Conservation (phyloP, 2,329 filamentous ascomycete genomes). For the Fusarium palustre region DNA sequence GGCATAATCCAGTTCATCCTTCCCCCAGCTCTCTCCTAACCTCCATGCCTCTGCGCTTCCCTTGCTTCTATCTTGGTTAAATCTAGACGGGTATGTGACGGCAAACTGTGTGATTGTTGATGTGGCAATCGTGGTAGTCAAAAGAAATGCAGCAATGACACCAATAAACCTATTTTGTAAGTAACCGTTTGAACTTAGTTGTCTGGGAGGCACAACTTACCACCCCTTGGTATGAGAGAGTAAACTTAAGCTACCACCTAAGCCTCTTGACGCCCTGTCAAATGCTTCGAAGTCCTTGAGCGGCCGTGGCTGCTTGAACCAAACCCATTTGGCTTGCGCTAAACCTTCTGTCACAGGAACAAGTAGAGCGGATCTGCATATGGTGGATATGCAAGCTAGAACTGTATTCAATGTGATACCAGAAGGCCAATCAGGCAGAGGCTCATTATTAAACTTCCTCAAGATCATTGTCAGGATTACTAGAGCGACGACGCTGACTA, state of each 20-base stretch:
- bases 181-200: not conserved
- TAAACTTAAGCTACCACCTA: not conserved
- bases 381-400: not conserved
- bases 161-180: not conserved
- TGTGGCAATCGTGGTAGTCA: conserved; percentile 7
- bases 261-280: conserved; percentile 6
- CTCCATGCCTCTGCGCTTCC: conserved; percentile 4
- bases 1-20: not conserved
- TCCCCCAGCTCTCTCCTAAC: not conserved
- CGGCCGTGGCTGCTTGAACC: conserved; percentile 9
- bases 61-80: not conserved
- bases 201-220: not conserved
- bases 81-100: conserved; percentile 1
- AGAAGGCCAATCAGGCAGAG: not conserved
- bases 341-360: conserved; percentile 6
- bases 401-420: conserved; percentile 9
- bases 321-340: conserved; percentile 14
- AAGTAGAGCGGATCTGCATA: not conserved
- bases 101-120: conserved; percentile 14
- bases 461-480: not conserved
- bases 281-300: conserved; percentile 8
- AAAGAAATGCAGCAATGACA: conserved; percentile 10
- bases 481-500: not conserved
- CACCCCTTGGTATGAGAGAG: conserved; percentile 3
- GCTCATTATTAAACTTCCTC: not conserved